A percentile compares a stretch with the other conserved stretches of the same genome.
Conservation (phyloP, 106 monocot species). For the Cymbidium sinense region DNA sequence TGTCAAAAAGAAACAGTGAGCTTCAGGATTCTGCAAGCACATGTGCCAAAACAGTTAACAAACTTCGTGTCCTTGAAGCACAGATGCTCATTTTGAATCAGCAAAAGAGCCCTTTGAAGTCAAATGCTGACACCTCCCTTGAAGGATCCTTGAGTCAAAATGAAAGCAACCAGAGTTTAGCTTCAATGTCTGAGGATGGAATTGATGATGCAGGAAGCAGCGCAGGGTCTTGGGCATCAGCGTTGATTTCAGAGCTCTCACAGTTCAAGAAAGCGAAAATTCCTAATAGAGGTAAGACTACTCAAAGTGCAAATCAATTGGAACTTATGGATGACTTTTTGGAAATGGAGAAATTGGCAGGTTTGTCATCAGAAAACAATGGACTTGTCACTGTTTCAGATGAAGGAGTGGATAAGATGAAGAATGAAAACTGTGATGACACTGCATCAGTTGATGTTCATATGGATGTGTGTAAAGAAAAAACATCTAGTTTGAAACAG, state of each 20-base stretch:
- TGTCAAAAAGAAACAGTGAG: slow-evolving; percentile 79
- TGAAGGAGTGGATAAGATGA: slow-evolving; percentile 19
- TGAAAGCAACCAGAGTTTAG: slow-evolving; percentile 69
- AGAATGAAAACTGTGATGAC: slow-evolving; percentile 17
- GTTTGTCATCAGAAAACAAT: slow-evolving; percentile 35
- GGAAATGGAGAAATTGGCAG: slow-evolving; percentile 74
- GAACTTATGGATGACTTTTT: slow-evolving; percentile 84
- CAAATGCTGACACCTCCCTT: slow-evolving; percentile 34
- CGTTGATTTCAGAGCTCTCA: slow-evolving; percentile 62
- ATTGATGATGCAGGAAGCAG: slow-evolving; percentile 70
- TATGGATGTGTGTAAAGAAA: slow-evolving; percentile 25
- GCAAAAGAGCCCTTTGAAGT: slow-evolving; percentile 32
- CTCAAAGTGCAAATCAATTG: slow-evolving; percentile 38
- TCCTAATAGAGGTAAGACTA: slow-evolving; percentile 20
- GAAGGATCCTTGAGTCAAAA: slow-evolving; percentile 34
- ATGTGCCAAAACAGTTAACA: slow-evolving; percentile 63
- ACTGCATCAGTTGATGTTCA: slow-evolving; percentile 13
- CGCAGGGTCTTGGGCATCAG: slow-evolving; percentile 60
- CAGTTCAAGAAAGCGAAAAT: slow-evolving; percentile 61
- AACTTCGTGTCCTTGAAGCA: slow-evolving; percentile 62
- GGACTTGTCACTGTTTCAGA: slow-evolving; percentile 6
- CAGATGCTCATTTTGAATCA: slow-evolving; percentile 36
- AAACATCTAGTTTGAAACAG: slow-evolving; percentile 12
- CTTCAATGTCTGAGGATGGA: slow-evolving; percentile 86
- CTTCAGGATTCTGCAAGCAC: slow-evolving; percentile 72